Conservation (phyloP, 805 yeast genomes). For the Nakazawaea wyomingensis region DNA sequence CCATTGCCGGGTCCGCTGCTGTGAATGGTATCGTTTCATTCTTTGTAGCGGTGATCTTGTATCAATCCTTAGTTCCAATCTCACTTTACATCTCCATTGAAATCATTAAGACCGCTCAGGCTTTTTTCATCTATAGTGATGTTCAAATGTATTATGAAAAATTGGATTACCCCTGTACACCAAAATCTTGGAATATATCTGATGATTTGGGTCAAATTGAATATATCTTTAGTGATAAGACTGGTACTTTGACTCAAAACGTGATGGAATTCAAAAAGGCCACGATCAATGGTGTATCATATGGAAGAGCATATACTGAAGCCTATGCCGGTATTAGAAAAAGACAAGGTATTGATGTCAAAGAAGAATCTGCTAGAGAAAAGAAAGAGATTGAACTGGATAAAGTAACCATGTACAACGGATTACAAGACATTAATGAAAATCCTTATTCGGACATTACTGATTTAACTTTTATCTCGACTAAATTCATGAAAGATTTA, state of each 20-base stretch:
- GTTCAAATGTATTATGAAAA: slow-evolving; percentile 61
- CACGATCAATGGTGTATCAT: slow-evolving; percentile 59
- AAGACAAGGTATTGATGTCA: slow-evolving; percentile 58
- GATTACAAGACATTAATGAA: slow-evolving; percentile 28
- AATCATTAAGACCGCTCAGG: slow-evolving; percentile 72
- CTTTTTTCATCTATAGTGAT: slow-evolving; percentile 70
- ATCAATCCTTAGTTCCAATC: slow-evolving; percentile 76
- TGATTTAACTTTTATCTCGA: slow-evolving; percentile 66
- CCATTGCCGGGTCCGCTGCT: slow-evolving; percentile 55
- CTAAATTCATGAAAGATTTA: slow-evolving; percentile 59
- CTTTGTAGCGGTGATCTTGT: slow-evolving; percentile 66
- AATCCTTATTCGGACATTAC: slow-evolving; percentile 53
- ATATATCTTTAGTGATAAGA: slow-evolving; percentile 76
- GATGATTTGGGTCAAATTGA: slow-evolving; percentile 85
- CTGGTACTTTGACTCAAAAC: slow-evolving; percentile 80
- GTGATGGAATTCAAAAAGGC: slow-evolving; percentile 80
- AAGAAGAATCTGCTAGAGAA: slow-evolving; percentile 39
- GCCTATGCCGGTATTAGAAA: slow-evolving; percentile 70
- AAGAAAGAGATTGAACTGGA: slow-evolving; percentile 36
- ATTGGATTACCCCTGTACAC: slow-evolving; percentile 71
- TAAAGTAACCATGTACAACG: slow-evolving; percentile 40
- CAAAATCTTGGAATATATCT: slow-evolving; percentile 78
- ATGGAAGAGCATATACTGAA: slow-evolving; percentile 75
- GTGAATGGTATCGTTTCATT: slow-evolving; percentile 63
- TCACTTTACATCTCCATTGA: slow-evolving; percentile 76